phyloP scores from a whole-genome alignment of 352 stramenopile genomes.

The Phytopythium cucurbitacearum region DNA sequence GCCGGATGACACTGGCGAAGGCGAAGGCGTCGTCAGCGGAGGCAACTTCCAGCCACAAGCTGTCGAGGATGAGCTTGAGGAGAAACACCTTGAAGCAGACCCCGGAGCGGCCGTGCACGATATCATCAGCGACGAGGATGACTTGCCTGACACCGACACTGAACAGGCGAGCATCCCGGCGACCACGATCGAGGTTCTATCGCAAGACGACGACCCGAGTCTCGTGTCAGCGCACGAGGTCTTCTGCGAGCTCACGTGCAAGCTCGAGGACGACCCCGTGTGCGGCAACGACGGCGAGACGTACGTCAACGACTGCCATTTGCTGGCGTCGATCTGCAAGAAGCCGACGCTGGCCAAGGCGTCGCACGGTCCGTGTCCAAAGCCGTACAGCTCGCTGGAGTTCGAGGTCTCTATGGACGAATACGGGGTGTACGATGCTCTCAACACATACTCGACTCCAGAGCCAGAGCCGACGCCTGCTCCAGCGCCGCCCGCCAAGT shows the following conservation, averaged over 20 bases:
- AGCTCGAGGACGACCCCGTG: conserved; percentile 25
- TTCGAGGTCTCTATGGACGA: not conserved
- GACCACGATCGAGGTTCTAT: not conserved
- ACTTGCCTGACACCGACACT: not conserved
- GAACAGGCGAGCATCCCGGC: too few relatives aligned
- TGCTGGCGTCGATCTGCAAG: conserved; percentile 45
- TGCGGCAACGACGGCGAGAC: conserved; percentile 50
- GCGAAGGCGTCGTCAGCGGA: too few relatives aligned
- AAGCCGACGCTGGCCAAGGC: conserved; percentile 35
- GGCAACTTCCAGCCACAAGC: too few relatives aligned
- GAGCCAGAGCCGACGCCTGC: too few relatives aligned
- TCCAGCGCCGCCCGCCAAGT: conserved; percentile 15
- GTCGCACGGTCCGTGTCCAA: conserved; percentile 23
- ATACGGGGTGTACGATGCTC: not conserved
- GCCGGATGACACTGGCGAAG: too few relatives aligned
- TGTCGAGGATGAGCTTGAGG: too few relatives aligned
- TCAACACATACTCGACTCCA: not conserved
- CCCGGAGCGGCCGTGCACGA: too few relatives aligned
- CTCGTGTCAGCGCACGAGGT: conserved; percentile 1
- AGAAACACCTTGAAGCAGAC: too few relatives aligned
- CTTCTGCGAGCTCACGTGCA: conserved; percentile 29
- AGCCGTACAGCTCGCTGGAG: too few relatives aligned
- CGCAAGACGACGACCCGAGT: not conserved
- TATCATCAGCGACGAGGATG: too few relatives aligned
- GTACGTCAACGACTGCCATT: conserved; percentile 48